phyloP scores from a whole-genome alignment of 805 yeast species.

The Naumovozyma castellii region DNA sequence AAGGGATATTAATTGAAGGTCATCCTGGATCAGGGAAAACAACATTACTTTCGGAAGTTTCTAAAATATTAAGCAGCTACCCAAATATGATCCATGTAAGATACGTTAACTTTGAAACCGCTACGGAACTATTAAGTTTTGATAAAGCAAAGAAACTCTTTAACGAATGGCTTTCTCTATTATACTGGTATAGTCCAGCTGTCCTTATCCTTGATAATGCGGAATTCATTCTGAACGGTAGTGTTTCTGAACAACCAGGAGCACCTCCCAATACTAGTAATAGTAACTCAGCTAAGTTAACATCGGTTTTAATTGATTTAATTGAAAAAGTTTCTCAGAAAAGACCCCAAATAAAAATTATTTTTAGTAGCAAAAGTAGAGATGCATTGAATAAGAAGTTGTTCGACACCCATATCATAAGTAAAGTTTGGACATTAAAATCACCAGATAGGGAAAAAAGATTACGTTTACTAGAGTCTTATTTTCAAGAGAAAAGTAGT shows the following conservation, averaged over 20 bases:
- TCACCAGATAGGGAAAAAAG: constrained; percentile 66
- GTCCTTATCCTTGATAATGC: constrained; percentile 68
- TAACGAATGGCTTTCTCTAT: constrained; percentile 37
- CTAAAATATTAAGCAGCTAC: constrained; percentile 10
- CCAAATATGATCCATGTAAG: constrained; percentile 32
- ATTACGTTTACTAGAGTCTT: constrained; percentile 36
- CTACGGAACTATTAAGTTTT: constrained; percentile 15
- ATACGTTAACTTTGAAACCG: constrained; percentile 47
- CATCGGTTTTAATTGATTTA: constrained; percentile 47
- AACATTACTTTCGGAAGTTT: constrained; percentile 37
- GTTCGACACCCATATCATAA: constrained; percentile 61
- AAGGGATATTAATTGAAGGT: constrained; percentile 60
- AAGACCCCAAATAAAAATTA: constrained; percentile 38
- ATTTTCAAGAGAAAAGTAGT: constrained; percentile 27
- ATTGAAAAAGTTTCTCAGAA: constrained; percentile 31
- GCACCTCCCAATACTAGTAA: constrained; percentile 37
- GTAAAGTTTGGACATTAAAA: constrained; percentile 46
- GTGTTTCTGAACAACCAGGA: constrained; percentile 34
- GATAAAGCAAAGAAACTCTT: constrained; percentile 34
- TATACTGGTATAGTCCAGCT: constrained; percentile 73
- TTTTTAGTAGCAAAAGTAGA: constrained; percentile 56
- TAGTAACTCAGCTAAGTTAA: constrained; percentile 47
- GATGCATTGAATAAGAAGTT: constrained; percentile 54
- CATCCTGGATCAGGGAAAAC: constrained; percentile 79
- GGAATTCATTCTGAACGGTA: constrained; percentile 48